Conservation (phyloP, 2,329 filamentous ascomycete species). For the Harringtonia lauricola region DNA sequence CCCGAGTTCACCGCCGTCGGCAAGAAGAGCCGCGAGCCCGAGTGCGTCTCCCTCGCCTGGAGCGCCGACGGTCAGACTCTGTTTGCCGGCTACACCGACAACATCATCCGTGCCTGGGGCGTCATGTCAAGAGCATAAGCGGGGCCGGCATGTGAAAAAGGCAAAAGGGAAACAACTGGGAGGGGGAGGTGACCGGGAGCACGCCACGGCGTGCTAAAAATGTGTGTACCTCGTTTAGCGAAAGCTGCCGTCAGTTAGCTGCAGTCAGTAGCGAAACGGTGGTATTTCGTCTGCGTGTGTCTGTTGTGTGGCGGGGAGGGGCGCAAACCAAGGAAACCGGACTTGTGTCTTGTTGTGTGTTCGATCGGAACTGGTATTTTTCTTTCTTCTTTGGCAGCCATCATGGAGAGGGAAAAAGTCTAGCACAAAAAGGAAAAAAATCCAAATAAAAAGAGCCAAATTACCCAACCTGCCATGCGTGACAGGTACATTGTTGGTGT, state of each 20-base stretch:
- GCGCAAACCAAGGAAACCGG: conserved; percentile 3
- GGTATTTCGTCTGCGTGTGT: too few species aligned
- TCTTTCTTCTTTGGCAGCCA: conserved; percentile 1
- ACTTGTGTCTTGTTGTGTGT: conserved; percentile 1
- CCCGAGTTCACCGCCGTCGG: conserved; percentile 90
- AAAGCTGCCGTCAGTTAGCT: too few species aligned
- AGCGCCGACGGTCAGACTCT: conserved; percentile 96
- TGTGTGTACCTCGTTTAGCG: too few species aligned
- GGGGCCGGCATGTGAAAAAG: neutral
- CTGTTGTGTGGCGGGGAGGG: neutral
- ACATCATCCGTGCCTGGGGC: conserved; percentile 96
- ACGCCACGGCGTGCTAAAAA: neutral
- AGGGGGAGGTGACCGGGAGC: too few species aligned
- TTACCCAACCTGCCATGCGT: too few species aligned
- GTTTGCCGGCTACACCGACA: conserved; percentile 99
- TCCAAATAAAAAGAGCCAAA: neutral
- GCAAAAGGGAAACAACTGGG: neutral
- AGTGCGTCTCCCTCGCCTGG: conserved; percentile 97
- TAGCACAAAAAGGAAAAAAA: neutral
- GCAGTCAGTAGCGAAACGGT: neutral
- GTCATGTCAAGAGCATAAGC: conserved; percentile 85
- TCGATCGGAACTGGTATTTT: conserved; percentile 1
- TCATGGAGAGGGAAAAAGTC: conserved; percentile 1
- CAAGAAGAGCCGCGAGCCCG: conserved; percentile 98
- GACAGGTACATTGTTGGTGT: neutral